Conservation (phyloP, 1,139 yeast species). For the Pichia sp. region DNA sequence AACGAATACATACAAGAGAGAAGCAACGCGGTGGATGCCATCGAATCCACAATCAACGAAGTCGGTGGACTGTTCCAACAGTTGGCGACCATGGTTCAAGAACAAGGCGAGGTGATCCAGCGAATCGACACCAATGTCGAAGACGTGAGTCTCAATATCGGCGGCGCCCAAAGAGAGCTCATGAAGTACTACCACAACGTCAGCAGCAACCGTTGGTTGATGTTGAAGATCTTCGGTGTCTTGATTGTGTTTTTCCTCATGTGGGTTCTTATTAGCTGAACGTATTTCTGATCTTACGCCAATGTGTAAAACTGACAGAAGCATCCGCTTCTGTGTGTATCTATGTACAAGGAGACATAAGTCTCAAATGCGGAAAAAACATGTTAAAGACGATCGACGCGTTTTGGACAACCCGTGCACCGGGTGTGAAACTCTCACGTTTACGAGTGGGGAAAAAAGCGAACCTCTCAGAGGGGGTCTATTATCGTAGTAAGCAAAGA, state of each 20-base stretch:
- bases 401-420: neutral
- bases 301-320: no score
- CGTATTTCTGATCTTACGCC: no score
- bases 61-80: conserved; percentile 94
- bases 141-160: conserved; percentile 81
- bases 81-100: conserved; percentile 94
- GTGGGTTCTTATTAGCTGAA: conserved; percentile 70
- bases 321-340: neutral
- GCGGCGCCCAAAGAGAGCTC: conserved; percentile 92
- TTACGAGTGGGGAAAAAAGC: neutral
- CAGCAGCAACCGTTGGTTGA: conserved; percentile 88
- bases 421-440: neutral
- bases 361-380: neutral
- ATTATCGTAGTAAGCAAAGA: neutral
- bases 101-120: conserved; percentile 94
- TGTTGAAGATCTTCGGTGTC: conserved; percentile 84
- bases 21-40: conserved; percentile 87
- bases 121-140: conserved; percentile 94
- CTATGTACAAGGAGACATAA: neutral
- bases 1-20: conserved; percentile 77
- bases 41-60: conserved; percentile 92
- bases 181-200: conserved; percentile 85
- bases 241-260: conserved; percentile 69
- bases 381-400: neutral
- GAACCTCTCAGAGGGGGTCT: neutral